These are phyloP conservation scores for Anthracocystis panici-leucophaei DNA, from an alignment of 1,284 basidiomycete genomes.

Conservation along the genomic window DNA sequence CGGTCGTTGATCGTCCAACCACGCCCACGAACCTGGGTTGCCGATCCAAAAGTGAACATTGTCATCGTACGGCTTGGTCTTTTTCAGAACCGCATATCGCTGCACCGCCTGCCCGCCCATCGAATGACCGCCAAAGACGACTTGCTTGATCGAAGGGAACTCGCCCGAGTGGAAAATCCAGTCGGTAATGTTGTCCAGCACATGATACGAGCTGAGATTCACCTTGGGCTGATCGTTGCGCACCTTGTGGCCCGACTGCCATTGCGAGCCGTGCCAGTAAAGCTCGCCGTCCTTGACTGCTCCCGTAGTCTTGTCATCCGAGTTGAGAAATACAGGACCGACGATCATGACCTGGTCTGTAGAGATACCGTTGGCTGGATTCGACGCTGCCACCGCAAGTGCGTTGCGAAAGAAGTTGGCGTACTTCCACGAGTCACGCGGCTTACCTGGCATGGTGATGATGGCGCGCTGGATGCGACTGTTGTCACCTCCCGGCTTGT, in stretches of 20 bases:
- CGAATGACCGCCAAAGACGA: slow-evolving; percentile 65
- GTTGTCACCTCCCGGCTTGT: slow-evolving; percentile 41
- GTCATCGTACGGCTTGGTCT: slow-evolving; percentile 58
- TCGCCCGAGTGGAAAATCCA: slow-evolving; percentile 52
- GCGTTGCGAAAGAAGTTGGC: slow-evolving; percentile 59
- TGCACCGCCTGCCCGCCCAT: slow-evolving; percentile 63
- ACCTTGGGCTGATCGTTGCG: slow-evolving; percentile 35
- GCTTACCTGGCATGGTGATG: slow-evolving; percentile 62
- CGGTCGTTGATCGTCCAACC: slow-evolving; percentile 51
- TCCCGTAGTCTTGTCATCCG: slow-evolving; percentile 53
- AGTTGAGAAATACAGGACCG: slow-evolving; percentile 55
- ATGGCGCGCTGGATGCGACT: slow-evolving; percentile 56
- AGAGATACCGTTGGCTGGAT: slow-evolving; percentile 29
- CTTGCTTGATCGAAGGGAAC: slow-evolving; percentile 61
- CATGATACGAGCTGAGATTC: slow-evolving; percentile 52
- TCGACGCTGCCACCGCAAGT: slow-evolving; percentile 43
- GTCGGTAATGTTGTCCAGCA: slow-evolving; percentile 60
- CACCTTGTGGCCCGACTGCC: slow-evolving; percentile 60
- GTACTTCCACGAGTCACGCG: slow-evolving; percentile 66
- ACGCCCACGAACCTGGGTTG: slow-evolving; percentile 65
- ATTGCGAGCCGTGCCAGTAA: slow-evolving; percentile 58
- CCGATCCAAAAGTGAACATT: slow-evolving; percentile 64
- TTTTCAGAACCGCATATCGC: slow-evolving; percentile 61
- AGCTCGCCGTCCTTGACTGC: slow-evolving; percentile 41
- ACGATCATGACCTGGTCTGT: slow-evolving; percentile 53